These are phyloP conservation scores for Turritis glabra DNA, from an alignment of 345 rosid genomes.

Conservation along the genomic window DNA sequence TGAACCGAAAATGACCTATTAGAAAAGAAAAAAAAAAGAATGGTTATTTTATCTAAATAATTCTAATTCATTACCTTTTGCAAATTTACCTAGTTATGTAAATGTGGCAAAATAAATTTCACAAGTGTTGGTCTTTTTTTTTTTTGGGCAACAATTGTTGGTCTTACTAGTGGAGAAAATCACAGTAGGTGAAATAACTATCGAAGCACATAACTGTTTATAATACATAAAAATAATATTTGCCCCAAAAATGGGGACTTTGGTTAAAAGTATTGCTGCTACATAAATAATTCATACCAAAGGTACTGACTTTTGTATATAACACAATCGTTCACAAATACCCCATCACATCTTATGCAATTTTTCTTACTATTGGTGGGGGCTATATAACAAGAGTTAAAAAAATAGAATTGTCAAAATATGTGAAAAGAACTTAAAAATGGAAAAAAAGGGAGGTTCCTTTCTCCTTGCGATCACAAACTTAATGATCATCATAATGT, in stretches of 20 bases:
- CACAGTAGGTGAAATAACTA: background rate
- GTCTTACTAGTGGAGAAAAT: background rate
- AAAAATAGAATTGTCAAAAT: constrained; percentile 24
- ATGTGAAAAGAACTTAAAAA: constrained; percentile 9
- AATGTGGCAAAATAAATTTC: background rate
- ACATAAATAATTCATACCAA: constrained; percentile 26
- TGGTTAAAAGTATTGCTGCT: background rate
- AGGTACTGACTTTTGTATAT: constrained; percentile 24
- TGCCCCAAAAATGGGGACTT: background rate
- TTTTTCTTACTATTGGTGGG: background rate
- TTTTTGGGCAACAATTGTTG: background rate
- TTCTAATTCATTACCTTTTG: background rate
- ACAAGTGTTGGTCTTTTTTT: background rate
- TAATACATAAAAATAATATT: background rate
- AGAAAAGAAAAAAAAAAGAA: too few species aligned
- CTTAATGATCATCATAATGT: constrained; percentile 26
- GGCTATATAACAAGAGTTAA: constrained; percentile 25
- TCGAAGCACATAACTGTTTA: background rate
- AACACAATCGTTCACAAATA: constrained; percentile 28
- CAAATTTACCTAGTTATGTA: background rate
- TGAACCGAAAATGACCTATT: background rate
- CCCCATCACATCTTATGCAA: constrained; percentile 28
- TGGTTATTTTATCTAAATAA: background rate
- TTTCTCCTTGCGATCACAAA: constrained; percentile 32
- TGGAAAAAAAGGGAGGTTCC: background rate